Conservation (phyloP, 2,329 filamentous ascomycete species). For the Hymenoscyphus fructigenus region DNA sequence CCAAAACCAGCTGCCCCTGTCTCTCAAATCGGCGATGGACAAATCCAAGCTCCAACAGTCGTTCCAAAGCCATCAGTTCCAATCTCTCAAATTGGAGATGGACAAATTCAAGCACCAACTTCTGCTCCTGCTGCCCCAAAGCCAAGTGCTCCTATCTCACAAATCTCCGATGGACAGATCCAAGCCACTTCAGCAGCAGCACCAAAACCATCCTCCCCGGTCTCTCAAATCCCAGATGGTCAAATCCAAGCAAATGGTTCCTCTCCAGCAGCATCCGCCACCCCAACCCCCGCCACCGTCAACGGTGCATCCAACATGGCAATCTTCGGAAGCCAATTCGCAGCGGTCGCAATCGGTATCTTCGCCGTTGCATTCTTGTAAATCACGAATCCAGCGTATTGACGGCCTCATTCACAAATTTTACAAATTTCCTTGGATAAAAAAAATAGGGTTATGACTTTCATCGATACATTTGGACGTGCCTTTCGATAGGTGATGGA, state of each 20-base stretch:
- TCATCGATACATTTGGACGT: background rate
- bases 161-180: slow-evolving; percentile 37
- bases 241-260: slow-evolving; percentile 20
- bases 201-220: background rate
- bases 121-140: slow-evolving; percentile 21
- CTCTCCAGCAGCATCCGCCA: background rate
- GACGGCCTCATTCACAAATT: background rate
- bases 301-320: slow-evolving; percentile 37
- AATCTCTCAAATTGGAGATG: slow-evolving; percentile 34
- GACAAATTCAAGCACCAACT: slow-evolving; percentile 25
- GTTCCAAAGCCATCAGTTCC: slow-evolving; percentile 25
- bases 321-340: slow-evolving; percentile 6
- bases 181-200: slow-evolving; percentile 15
- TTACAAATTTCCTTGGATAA: background rate
- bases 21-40: slow-evolving; percentile 38
- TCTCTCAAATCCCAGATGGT: slow-evolving; percentile 9
- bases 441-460: background rate
- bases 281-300: background rate
- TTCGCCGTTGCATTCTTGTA: slow-evolving; percentile 21
- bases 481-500: background rate
- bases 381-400: background rate
- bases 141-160: slow-evolving; percentile 23
- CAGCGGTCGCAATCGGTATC: slow-evolving; percentile 10
- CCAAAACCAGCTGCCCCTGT: slow-evolving; percentile 19
- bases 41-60: slow-evolving; percentile 19